Base-by-base conservation (phyloP, 345 rosid species). In the Gossypium australe region DNA sequence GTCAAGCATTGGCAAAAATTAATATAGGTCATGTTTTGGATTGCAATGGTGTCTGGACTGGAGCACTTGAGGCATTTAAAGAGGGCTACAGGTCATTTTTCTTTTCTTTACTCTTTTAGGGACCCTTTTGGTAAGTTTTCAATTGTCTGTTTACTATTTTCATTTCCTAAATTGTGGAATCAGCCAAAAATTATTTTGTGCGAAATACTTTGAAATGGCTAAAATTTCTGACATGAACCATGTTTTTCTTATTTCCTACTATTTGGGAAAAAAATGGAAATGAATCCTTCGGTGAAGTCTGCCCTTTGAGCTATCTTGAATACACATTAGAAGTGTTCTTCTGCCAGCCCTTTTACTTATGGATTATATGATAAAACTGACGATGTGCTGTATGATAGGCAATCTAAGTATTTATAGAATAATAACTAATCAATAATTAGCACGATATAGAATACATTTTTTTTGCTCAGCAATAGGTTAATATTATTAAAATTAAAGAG, bases 1-100 rank as follows among this genome's bases (percentile, higher is more conserved):
- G 99, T 77, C 97, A 90, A 84, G 97, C 94, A 63, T 70, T 90
- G 45, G 90, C 92, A 72, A 95, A 90, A 85, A 89, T 90, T 65
- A 89, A 85, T 75, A 89, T 93, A 17, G 99, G 99, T 72, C 81
- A 83, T 78, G 84, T 82, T 68, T 78, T 90, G 87, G 98, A 95
- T 86, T 81, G 80, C 74, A 78, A 78, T 44, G 98, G 94, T 59
- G 87, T 91, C 74, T 93, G 93, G 94, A 76, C 53, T 45, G 87
- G 87, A 67, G 98, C 98, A 73, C 86, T 93, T 73, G 75, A 80
- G 52, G 88, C 97, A 76, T 91, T 87, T 82, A 85, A 89, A 83
- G 94, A 89, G 75, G 92, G 90, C 47, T 86, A 90, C 76, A 89
- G 97, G 98, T 95, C 80, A 72, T 10, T 56, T 18, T 13, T 48